These are phyloP conservation scores for Barbatosphaeria neglecta DNA, from an alignment of 495 filamentous ascomycete genomes.

Conservation along the genomic window DNA sequence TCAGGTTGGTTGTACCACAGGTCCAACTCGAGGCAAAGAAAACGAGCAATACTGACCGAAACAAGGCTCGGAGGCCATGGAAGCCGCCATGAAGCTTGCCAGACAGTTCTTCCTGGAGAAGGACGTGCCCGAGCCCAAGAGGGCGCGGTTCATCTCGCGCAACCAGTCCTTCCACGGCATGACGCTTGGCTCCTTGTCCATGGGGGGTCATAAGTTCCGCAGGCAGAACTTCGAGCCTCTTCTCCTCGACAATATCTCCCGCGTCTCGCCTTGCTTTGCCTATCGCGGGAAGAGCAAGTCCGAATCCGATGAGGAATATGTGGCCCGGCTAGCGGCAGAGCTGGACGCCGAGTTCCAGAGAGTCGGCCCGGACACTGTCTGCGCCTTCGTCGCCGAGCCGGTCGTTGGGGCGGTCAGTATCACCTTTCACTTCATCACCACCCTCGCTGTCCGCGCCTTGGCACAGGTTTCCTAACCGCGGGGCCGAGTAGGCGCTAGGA, in stretches of 20 bases:
- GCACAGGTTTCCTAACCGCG: background rate
- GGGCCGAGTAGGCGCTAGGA: conserved; percentile 35
- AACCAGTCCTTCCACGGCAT: conserved; percentile 66
- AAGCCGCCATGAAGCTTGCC: conserved; percentile 47
- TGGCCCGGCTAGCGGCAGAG: conserved; percentile 47
- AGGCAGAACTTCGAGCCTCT: conserved; percentile 57
- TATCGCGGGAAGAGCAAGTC: conserved; percentile 20
- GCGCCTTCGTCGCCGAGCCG: conserved; percentile 68
- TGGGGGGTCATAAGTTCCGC: conserved; percentile 52
- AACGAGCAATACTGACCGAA: conserved; percentile 17
- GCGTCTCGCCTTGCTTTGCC: conserved; percentile 55
- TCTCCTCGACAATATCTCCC: conserved; percentile 46
- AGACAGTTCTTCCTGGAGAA: conserved; percentile 55
- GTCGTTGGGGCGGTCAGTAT: conserved; percentile 39
- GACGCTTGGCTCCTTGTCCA: conserved; percentile 53
- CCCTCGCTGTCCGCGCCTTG: background rate
- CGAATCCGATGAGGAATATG: conserved; percentile 28
- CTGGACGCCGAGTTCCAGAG: conserved; percentile 64
- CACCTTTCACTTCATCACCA: too few relatives aligned
- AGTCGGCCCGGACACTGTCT: conserved; percentile 59
- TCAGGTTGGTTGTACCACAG: conserved; percentile 43
- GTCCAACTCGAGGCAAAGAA: conserved; percentile 17
- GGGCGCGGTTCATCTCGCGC: conserved; percentile 52
- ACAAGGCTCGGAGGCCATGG: conserved; percentile 27
- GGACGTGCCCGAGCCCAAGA: conserved; percentile 14